A percentile compares a stretch with the other conserved stretches of the same genome.
Conservation (phyloP, 371 early-diverging fungal genomes). For the Rhizopus delemar region DNA sequence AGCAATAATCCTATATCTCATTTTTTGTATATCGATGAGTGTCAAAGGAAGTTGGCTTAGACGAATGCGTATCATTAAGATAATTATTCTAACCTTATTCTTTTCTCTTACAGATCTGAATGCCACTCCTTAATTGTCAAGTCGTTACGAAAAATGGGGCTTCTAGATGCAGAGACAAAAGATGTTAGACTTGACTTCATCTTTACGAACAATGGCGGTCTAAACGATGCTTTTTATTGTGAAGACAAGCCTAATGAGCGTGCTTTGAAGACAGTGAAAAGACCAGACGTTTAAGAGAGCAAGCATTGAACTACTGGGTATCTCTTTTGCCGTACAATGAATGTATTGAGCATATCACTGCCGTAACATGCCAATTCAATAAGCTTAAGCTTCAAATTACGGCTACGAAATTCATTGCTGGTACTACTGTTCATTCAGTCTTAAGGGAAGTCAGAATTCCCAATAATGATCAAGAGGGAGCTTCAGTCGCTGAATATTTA, state of each 20-base stretch:
- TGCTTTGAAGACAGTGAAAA: slow-evolving; percentile 10
- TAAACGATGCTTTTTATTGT: slow-evolving; percentile 15
- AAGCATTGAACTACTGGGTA: slow-evolving; percentile 10
- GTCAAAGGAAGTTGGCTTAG: slow-evolving; percentile 14
- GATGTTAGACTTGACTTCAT: slow-evolving; percentile 15
- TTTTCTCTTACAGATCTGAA: slow-evolving; percentile 15
- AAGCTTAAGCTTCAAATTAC: slow-evolving; percentile 5
- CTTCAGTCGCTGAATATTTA: slow-evolving; percentile 1
- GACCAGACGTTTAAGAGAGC: slow-evolving; percentile 5
- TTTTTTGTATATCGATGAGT: slow-evolving; percentile 10
- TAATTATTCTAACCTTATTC: slow-evolving; percentile 15
- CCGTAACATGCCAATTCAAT: slow-evolving; percentile 12
- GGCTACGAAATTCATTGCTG: slow-evolving; percentile 7
- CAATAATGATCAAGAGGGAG: slow-evolving; percentile 2
- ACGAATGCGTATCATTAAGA: slow-evolving; percentile 17
- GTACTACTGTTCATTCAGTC: not conserved
- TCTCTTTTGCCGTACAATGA: slow-evolving; percentile 11
- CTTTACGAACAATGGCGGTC: slow-evolving; percentile 6
- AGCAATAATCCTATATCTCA: slow-evolving; percentile 9
- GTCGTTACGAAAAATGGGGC: slow-evolving; percentile 7
- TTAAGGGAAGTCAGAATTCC: slow-evolving; percentile 9
- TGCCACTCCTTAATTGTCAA: slow-evolving; percentile 9
- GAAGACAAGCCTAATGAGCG: slow-evolving; percentile 9
- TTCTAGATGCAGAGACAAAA: slow-evolving; percentile 9
- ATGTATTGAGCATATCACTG: slow-evolving; percentile 6